Evolutionary conservation across 345 rosid species (phyloP).

Genomic region (Populus ilicifolia): DNA sequence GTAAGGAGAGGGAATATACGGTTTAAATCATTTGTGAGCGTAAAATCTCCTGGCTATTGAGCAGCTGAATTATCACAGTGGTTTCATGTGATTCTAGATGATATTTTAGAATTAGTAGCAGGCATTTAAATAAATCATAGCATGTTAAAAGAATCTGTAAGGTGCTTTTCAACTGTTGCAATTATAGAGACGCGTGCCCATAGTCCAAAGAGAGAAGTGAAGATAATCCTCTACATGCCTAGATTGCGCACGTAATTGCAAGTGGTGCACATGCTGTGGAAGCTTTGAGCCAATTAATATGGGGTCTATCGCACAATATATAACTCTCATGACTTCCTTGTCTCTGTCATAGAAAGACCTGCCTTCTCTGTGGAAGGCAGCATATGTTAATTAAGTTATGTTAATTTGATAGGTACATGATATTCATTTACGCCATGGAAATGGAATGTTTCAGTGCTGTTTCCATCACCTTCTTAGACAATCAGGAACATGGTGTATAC

Average conservation of each 20-base stretch:
- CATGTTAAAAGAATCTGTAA: background rate
- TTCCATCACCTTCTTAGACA: background rate
- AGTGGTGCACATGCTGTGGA: constrained; percentile 15
- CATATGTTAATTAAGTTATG: too few species aligned
- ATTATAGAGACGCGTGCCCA: constrained; percentile 15
- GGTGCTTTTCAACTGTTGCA: background rate
- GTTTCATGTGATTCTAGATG: constrained; percentile 1
- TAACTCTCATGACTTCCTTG: background rate
- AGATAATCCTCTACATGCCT: background rate
- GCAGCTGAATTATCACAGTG: background rate
- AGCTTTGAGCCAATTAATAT: constrained; percentile 7
- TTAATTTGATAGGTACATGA: too few species aligned
- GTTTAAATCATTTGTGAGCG: background rate
- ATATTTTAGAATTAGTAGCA: background rate
- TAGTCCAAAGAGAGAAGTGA: constrained; percentile 1
- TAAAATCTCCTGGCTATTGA: background rate
- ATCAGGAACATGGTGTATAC: background rate
- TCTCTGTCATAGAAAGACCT: too few species aligned
- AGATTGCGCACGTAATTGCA: background rate
- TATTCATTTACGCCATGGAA: too few species aligned
- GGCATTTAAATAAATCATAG: background rate
- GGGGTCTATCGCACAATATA: too few species aligned
- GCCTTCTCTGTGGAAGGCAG: too few species aligned
- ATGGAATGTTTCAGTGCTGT: too few species aligned
- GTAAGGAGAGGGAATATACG: background rate